Percentiles rank a stretch among this genome's conserved stretches.
Evolutionary conservation across 2,329 filamentous ascomycete genomes (phyloP).

Genomic region (Colletotrichum sojae): DNA sequence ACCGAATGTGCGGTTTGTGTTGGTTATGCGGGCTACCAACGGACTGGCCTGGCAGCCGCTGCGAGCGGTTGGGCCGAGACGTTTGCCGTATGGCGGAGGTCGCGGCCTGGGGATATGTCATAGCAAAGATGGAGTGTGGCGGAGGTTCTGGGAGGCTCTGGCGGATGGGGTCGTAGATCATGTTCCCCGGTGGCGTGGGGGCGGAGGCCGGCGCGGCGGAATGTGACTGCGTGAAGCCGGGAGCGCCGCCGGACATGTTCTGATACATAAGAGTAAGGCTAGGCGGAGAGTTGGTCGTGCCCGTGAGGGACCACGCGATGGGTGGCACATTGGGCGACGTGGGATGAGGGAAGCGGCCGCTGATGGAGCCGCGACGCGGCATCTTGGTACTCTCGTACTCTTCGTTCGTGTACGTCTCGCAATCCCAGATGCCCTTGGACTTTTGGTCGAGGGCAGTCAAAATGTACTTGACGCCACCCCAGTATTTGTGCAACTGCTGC

Average conservation of each 20-base stretch:
- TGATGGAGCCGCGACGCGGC: conserved; percentile 57
- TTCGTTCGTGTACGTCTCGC: conserved; percentile 75
- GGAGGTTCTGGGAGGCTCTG: conserved; percentile 65
- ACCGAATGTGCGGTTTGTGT: conserved; percentile 45
- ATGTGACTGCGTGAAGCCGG: conserved; percentile 21
- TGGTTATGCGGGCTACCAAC: conserved; percentile 31
- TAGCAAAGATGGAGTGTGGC: conserved; percentile 61
- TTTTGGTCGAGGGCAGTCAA: conserved; percentile 89
- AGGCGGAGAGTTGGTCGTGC: conserved; percentile 87
- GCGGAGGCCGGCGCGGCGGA: conserved; percentile 50
- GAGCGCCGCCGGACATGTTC: conserved; percentile 57
- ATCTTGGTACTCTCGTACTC: conserved; percentile 81
- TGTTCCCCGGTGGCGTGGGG: conserved; percentile 68
- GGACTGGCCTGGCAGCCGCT: conserved; percentile 44
- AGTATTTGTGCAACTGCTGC: conserved; percentile 85
- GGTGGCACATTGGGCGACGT: conserved; percentile 65
- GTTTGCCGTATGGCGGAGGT: conserved; percentile 64
- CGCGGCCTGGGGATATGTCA: conserved; percentile 64
- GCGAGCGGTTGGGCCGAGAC: conserved; percentile 48
- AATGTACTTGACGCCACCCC: conserved; percentile 90
- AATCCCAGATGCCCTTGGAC: conserved; percentile 88
- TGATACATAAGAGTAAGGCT: conserved; percentile 88
- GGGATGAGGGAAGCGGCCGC: conserved; percentile 58
- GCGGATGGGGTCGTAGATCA: conserved; percentile 73
- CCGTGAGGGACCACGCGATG: conserved; percentile 90